Base-by-base conservation (phyloP, 2,329 filamentous ascomycete species). In the Sporothrix protearum region DNA sequence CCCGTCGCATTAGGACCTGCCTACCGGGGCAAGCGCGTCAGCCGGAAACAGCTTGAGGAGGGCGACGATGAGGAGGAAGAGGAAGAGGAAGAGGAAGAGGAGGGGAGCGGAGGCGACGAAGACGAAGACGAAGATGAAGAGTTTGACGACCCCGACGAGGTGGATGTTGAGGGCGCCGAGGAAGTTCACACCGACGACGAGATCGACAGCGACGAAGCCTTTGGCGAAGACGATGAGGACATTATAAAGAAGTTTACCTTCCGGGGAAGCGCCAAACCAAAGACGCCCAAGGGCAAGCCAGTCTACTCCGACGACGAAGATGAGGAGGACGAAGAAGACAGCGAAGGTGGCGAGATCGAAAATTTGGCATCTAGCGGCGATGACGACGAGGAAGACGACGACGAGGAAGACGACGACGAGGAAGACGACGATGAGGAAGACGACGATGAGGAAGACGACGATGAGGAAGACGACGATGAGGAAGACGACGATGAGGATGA, bases 221-320 rank as follows among this genome's bases (percentile, higher is more conserved):
- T 98, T 78, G 92, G 89, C 2, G 89, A 92, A 70, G 96, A 92
- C 75, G 95, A 98, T 76, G 90, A 93, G 75, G 93, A 96, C 79
- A 87, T 86, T 68, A 93, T 97, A 77, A 89, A 91, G 75, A 88
- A 88, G 0, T 97, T 92, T 78, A 87, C 82, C 0, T 90, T 90
- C 74, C 82, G 86, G 42, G 87, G 87, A 28, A 90, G 87, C 79
- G 85, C 84, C 1, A 86, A 86, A 73, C 83, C 85, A 4, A 82
- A 80, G 69, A 78, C 77, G 19, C 76, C 79, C 7, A 78, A 78
- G 64, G 79, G 75, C 79, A 61, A 77, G 78, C 73, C 45, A 80
- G 81, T 80, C 2, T 80, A 79, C 0, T 78, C 77, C 9, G 63
- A 59, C 16, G 64, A 59, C 5, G 77, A 76, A 49, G 78, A 78